Conservation (phyloP, 148 eudicot genomes). For the Arctostaphylos glauca region DNA sequence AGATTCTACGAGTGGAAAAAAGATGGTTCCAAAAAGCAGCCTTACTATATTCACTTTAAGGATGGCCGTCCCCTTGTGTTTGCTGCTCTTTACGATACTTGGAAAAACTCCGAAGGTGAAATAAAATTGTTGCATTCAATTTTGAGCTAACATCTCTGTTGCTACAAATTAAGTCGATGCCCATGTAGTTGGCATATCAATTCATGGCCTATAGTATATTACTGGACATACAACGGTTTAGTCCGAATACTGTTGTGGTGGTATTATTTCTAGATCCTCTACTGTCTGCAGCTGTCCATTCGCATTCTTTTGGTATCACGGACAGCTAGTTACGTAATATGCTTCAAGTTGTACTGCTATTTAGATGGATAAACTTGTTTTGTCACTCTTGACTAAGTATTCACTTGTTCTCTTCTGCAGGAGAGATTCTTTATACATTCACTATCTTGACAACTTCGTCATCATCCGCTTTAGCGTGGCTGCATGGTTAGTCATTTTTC, state of each 20-base stretch:
- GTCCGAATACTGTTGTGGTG: not conserved
- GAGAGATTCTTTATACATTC: slow-evolving; percentile 72
- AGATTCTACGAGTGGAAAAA: slow-evolving; percentile 99
- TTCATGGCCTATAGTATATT: not conserved
- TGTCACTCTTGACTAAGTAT: not conserved
- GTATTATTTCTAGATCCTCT: not conserved
- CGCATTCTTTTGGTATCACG: not conserved
- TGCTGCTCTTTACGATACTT: slow-evolving; percentile 95
- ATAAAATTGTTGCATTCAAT: not conserved
- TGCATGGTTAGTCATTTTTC: slow-evolving; percentile 64
- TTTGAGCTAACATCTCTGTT: slow-evolving; percentile 1
- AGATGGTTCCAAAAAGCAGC: slow-evolving; percentile 85
- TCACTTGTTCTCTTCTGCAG: slow-evolving; percentile 37
- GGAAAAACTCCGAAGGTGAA: slow-evolving; percentile 91
- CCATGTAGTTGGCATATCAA: not conserved
- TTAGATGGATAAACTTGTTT: slow-evolving; percentile 6
- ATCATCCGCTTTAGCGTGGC: slow-evolving; percentile 76
- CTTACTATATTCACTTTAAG: slow-evolving; percentile 80
- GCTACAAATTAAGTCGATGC: not conserved
- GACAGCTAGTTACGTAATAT: not conserved
- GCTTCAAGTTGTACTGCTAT: slow-evolving; percentile 11
- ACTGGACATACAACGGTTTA: not conserved
- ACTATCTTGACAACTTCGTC: slow-evolving; percentile 88
- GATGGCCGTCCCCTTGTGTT: slow-evolving; percentile 85
- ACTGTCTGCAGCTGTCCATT: not conserved